Evolutionary conservation across 2,329 filamentous ascomycete genomes (phyloP).

Genomic region (Fusarium marasasianum): DNA sequence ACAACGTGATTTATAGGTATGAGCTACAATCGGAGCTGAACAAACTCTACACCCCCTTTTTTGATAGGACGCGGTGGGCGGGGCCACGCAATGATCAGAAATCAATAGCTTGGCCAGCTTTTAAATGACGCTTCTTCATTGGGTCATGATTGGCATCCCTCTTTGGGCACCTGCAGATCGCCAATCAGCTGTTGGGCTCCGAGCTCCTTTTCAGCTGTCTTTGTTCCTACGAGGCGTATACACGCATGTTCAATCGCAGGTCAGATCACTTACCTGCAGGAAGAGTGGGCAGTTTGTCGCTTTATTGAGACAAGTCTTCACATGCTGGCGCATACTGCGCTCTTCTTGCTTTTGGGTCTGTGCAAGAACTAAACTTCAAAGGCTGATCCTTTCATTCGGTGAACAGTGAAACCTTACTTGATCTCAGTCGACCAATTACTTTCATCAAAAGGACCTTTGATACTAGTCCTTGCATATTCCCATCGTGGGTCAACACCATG

Average conservation of each 20-base stretch:
- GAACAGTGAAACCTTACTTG: not conserved
- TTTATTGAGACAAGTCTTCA: not conserved
- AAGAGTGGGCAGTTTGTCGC: not conserved
- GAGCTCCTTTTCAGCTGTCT: not conserved
- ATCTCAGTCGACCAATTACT: not conserved
- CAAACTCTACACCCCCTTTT: not conserved
- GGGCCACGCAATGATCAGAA: not conserved
- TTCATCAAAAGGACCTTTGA: not conserved
- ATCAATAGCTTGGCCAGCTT: not conserved
- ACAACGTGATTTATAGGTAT: not conserved
- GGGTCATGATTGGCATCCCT: not conserved
- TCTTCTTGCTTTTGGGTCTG: not conserved
- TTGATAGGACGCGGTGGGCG: not conserved
- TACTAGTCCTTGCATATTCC: fast-evolving
- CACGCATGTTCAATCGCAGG: not conserved
- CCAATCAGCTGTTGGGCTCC: not conserved
- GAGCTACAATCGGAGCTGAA: not conserved
- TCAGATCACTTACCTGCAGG: not conserved
- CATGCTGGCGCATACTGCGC: not conserved
- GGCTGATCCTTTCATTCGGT: not conserved
- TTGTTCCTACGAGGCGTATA: not conserved
- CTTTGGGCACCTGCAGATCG: not conserved
- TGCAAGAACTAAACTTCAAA: not conserved
- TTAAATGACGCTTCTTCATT: not conserved
- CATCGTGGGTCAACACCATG: not conserved